Evolutionary conservation across 768 basidiomycete species (phyloP).

Genomic region (Lactifluus rugatus): DNA sequence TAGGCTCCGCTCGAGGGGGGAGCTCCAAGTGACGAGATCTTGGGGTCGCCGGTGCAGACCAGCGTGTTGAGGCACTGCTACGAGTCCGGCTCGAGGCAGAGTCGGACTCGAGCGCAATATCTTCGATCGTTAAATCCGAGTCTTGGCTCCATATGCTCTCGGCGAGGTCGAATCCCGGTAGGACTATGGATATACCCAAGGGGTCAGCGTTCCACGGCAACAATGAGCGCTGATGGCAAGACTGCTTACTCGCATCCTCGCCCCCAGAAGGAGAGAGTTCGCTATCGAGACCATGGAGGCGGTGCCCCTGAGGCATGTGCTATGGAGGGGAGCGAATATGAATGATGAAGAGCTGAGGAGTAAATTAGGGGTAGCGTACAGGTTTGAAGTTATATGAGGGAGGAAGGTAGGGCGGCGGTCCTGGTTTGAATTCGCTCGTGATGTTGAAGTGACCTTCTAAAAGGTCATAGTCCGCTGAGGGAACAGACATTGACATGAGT

Average conservation of each 20-base stretch:
- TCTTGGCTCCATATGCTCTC: slow-evolving; percentile 18
- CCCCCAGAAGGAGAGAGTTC: not conserved
- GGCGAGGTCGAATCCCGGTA: slow-evolving; percentile 16
- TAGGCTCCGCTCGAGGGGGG: not conserved
- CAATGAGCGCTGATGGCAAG: slow-evolving; percentile 2
- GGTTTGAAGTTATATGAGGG: not conserved
- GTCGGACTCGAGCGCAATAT: slow-evolving; percentile 14
- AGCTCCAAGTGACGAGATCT: not conserved
- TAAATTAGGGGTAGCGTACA: not conserved
- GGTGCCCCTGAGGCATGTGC: not conserved
- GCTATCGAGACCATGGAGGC: not conserved
- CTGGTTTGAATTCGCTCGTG: not conserved
- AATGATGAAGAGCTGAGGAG: not conserved
- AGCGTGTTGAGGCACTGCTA: slow-evolving; percentile 5
- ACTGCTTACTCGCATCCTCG: not conserved
- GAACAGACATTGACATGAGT: slow-evolving; percentile 1
- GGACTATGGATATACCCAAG: not conserved
- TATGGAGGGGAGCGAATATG: not conserved
- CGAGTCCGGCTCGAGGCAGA: not conserved
- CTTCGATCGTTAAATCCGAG: slow-evolving; percentile 16
- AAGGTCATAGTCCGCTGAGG: not conserved
- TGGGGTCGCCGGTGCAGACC: slow-evolving; percentile 1
- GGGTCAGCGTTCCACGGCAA: not conserved
- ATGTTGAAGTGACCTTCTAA: slow-evolving; percentile 1
- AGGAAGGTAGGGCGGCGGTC: slow-evolving; percentile 6